These are phyloP conservation scores for Cyanidium caldarium DNA, from an alignment of 23 red algal species.

Conservation along the genomic window DNA sequence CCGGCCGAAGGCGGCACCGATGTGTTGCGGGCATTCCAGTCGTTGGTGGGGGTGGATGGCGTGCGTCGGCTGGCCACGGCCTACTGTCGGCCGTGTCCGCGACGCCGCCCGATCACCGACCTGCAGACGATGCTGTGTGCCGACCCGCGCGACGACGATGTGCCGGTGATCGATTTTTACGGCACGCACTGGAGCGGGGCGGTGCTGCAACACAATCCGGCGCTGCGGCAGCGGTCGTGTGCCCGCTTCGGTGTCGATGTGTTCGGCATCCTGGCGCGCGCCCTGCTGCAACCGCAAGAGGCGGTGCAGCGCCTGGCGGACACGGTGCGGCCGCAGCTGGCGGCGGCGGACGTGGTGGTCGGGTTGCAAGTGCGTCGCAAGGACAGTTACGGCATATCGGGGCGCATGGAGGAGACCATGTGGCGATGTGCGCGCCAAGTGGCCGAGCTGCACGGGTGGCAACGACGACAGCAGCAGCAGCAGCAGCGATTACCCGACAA, in stretches of 20 bases:
- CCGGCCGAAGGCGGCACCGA: background rate
- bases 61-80: slow-evolving; percentile 7
- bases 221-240: background rate
- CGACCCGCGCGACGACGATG: background rate
- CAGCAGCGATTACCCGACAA: too few relatives aligned
- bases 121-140: slow-evolving; percentile 9
- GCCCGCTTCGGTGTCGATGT: background rate
- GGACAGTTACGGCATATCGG: slow-evolving; percentile 20
- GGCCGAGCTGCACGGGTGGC: background rate
- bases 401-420: slow-evolving; percentile 11
- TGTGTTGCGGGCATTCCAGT: background rate
- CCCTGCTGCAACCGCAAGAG: background rate
- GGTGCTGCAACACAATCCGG: slow-evolving; percentile 17
- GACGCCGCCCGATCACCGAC: slow-evolving; percentile 2
- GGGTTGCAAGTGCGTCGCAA: slow-evolving; percentile 7
- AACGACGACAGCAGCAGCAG: background rate
- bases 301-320: slow-evolving; percentile 2
- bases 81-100: slow-evolving; percentile 19
- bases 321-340: background rate
- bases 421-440: slow-evolving; percentile 11
- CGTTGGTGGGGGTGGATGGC: background rate
- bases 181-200: slow-evolving; percentile 19
- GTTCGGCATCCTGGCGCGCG: slow-evolving; percentile 2
- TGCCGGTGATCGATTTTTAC: slow-evolving; percentile 11
- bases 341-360: background rate